A percentile compares a stretch with the other conserved stretches of the same genome.
These are phyloP conservation scores for Hyphodiscus hymeniophilus DNA, from an alignment of 495 filamentous ascomycete genomes.

Conservation along the genomic window DNA sequence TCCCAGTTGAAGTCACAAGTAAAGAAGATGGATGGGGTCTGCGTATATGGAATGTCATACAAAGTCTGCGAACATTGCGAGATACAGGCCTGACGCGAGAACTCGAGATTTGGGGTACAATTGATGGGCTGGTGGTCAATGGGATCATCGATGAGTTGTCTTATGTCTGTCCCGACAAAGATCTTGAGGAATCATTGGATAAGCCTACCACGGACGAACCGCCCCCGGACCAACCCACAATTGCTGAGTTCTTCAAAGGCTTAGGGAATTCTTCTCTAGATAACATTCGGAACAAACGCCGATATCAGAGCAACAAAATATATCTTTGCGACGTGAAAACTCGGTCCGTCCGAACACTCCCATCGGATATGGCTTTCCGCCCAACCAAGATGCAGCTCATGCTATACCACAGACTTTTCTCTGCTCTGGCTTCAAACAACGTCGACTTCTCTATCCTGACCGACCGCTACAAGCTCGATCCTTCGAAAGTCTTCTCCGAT, in stretches of 20 bases:
- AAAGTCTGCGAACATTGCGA: conserved; percentile 69
- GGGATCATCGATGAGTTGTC: conserved; percentile 86
- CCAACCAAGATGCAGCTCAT: conserved; percentile 81
- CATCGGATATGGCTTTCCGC: conserved; percentile 58
- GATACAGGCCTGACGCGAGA: conserved; percentile 79
- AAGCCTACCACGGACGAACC: conserved; percentile 12
- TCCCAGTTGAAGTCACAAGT: conserved; percentile 60
- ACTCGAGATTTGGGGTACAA: conserved; percentile 82
- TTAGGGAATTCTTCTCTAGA: conserved; percentile 1
- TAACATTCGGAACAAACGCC: conserved; percentile 15
- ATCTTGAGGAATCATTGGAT: conserved; percentile 52
- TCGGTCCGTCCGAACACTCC: conserved; percentile 50
- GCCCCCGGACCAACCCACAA: conserved; percentile 46
- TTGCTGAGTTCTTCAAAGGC: conserved; percentile 21
- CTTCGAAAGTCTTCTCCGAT: conserved; percentile 61
- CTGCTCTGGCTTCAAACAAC: conserved; percentile 58
- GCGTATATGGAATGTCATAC: conserved; percentile 85
- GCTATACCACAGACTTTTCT: conserved; percentile 82
- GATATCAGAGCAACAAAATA: conserved; percentile 27
- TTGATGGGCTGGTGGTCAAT: conserved; percentile 78
- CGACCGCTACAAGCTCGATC: conserved; percentile 57
- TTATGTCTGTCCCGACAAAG: conserved; percentile 63
- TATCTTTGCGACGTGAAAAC: conserved; percentile 92
- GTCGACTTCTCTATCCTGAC: conserved; percentile 62
- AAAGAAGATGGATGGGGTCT: conserved; percentile 80